phyloP scores from a whole-genome alignment of 208 protist species.

The Strigomonas galati region DNA sequence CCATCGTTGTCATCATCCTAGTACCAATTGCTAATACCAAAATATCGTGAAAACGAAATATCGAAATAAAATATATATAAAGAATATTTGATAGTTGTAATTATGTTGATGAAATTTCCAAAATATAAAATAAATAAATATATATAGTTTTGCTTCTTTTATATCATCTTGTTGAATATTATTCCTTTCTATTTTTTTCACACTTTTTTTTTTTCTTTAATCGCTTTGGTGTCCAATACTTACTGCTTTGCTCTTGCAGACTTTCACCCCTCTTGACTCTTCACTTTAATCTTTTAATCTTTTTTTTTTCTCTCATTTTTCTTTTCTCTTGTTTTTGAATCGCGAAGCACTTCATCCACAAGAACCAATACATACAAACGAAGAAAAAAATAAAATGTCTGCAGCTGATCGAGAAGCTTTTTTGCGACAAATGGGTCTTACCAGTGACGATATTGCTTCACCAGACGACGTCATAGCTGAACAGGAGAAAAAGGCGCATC shows the following conservation, averaged over 20 bases:
- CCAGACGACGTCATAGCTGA: slow-evolving; percentile 8
- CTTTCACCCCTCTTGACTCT: not conserved
- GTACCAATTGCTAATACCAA: not conserved
- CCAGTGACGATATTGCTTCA: slow-evolving; percentile 48
- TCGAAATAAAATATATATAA: not conserved
- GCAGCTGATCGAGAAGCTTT: slow-evolving; percentile 59
- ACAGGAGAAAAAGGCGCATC: not conserved
- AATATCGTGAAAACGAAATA: not conserved
- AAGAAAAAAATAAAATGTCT: slow-evolving; percentile 13
- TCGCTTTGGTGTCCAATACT: too few species aligned
- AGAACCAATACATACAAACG: not conserved
- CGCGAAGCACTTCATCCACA: not conserved
- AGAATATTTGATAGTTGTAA: too few species aligned
- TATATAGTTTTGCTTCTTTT: not conserved
- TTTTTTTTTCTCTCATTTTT: not conserved
- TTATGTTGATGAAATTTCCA: too few species aligned
- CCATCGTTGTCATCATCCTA: slow-evolving; percentile 12
- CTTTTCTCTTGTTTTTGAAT: not conserved
- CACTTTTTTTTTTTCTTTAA: not conserved
- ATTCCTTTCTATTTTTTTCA: slow-evolving; percentile 20
- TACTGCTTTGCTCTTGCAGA: not conserved
- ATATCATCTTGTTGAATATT: slow-evolving; percentile 11
- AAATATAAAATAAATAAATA: slow-evolving; percentile 1
- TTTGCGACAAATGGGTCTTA: slow-evolving; percentile 75
- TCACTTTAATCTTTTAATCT: not conserved